Conservation (phyloP, 345 rosid genomes). For the Durio zibethinus region DNA sequence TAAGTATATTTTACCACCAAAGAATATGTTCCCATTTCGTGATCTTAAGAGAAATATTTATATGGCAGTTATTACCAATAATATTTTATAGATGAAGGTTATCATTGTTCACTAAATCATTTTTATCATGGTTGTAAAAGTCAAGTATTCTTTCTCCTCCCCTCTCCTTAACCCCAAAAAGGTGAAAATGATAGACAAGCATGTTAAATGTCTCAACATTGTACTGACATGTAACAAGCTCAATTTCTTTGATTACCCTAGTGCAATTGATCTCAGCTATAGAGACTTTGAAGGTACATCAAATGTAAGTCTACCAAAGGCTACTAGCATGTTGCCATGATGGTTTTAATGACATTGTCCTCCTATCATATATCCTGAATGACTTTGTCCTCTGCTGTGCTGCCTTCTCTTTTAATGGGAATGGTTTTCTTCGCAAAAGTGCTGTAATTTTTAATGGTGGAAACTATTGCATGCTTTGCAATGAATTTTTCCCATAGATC, state of each 20-base stretch:
- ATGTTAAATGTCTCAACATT: neutral
- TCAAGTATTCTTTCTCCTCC: neutral
- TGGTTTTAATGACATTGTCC: neutral
- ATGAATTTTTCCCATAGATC: neutral
- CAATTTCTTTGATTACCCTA: neutral
- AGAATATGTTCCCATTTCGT: neutral
- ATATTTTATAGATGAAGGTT: neutral
- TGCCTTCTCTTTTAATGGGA: neutral
- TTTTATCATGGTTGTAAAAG: constrained; percentile 4
- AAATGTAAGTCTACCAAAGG: neutral
- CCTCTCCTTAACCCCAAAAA: neutral
- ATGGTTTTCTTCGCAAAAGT: neutral
- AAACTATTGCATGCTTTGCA: neutral
- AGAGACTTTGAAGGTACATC: neutral
- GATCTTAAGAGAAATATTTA: neutral
- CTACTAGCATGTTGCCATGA: neutral
- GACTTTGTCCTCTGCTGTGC: neutral
- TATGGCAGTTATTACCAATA: neutral
- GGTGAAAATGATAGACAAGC: neutral
- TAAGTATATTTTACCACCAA: neutral
- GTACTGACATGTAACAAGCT: neutral
- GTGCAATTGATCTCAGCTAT: neutral
- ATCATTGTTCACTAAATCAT: neutral
- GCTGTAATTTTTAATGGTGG: neutral
- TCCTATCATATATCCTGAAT: neutral